These are phyloP conservation scores for Verruconis gallopava DNA, from an alignment of 2,329 filamentous ascomycete species.

Conservation along the genomic window DNA sequence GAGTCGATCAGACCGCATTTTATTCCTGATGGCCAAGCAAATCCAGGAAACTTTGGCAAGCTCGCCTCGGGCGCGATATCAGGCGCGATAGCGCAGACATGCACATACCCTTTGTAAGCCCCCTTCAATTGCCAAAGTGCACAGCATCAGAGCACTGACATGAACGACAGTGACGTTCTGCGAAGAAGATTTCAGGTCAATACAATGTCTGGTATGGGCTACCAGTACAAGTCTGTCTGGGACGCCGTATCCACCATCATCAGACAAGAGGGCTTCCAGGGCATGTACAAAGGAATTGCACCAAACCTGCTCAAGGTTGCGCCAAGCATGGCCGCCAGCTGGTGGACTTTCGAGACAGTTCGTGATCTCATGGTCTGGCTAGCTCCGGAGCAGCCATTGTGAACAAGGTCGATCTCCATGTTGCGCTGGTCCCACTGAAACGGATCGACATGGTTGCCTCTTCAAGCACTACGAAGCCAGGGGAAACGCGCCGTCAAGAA, in stretches of 20 bases:
- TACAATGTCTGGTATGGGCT: conserved; percentile 97
- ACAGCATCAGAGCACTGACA: no score
- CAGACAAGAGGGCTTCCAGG: conserved; percentile 66
- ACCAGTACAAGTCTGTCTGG: conserved; percentile 77
- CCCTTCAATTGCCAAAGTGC: no score
- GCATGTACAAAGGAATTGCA: conserved; percentile 90
- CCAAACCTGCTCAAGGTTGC: conserved; percentile 95
- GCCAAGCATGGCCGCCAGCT: conserved; percentile 96
- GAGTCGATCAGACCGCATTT: conserved; percentile 74
- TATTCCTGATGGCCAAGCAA: conserved; percentile 76
- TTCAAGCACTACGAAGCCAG: no score
- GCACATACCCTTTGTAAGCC: conserved; percentile 91
- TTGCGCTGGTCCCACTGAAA: no score
- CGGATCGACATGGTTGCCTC: no score
- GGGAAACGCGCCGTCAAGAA: no score
- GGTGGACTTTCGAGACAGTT: conserved; percentile 92
- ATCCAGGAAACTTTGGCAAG: conserved; percentile 69
- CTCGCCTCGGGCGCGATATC: conserved; percentile 82
- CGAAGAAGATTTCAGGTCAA: conserved; percentile 95
- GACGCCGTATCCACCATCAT: conserved; percentile 77
- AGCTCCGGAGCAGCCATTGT: conserved; percentile 20
- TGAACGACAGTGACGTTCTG: conserved; percentile 81
- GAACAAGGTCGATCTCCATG: no score
- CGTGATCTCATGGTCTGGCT: conserved; percentile 69
- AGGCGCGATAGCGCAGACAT: conserved; percentile 93